phyloP scores from a whole-genome alignment of 768 basidiomycete species.

The Tulasnella calospora region DNA sequence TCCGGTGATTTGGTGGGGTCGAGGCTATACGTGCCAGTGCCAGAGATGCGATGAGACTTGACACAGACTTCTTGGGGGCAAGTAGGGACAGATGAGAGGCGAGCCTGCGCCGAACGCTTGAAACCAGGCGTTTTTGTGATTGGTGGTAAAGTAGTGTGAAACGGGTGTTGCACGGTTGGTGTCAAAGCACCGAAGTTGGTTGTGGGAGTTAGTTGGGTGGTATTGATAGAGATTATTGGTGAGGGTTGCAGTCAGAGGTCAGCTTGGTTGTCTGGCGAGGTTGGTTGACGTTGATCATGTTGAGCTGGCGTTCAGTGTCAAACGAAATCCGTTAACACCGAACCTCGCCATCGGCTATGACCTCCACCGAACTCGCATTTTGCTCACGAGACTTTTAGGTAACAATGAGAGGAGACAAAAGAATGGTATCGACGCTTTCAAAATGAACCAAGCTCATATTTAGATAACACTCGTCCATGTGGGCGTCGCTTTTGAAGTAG shows the following conservation, averaged over 20 bases:
- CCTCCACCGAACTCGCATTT: not conserved
- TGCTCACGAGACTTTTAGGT: too few relatives aligned
- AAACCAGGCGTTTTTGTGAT: not conserved
- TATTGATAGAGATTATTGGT: not conserved
- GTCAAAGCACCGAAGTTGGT: not conserved
- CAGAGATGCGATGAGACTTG: not conserved
- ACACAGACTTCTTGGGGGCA: not conserved
- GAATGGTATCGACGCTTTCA: too few relatives aligned
- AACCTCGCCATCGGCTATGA: too few relatives aligned
- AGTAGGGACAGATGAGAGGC: not conserved
- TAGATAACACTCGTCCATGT: not conserved
- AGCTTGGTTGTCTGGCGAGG: not conserved
- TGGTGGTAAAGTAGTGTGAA: not conserved
- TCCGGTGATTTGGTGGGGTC: not conserved
- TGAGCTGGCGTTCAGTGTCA: not conserved
- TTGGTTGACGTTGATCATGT: not conserved
- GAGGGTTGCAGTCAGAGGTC: not conserved
- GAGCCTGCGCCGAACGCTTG: not conserved
- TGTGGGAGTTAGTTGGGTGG: not conserved
- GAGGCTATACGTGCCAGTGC: not conserved
- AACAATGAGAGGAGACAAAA: too few relatives aligned
- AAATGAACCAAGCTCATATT: too few relatives aligned
- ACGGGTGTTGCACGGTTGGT: not conserved
- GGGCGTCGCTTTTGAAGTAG: not conserved
- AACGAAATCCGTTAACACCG: not conserved